Evolutionary conservation across 192 early-diverging fungal genomes (phyloP), one percentile per base, ranked within the genome.

Genomic region (Backusella westeae): DNA sequence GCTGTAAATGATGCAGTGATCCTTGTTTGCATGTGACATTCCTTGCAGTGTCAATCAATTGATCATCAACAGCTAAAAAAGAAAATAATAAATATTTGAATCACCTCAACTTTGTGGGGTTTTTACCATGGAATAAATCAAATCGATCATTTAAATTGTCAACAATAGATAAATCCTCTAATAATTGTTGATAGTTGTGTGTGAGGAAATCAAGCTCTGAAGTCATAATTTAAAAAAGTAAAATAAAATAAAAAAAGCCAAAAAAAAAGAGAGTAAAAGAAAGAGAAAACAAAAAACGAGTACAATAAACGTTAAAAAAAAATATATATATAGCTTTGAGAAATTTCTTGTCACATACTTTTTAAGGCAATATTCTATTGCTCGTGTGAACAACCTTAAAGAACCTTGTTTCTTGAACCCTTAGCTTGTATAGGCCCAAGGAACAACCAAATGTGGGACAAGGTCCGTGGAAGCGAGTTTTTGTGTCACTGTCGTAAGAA

Each of bases 131-230:
- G 8, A 14, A 41, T 59, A 7, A 23, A 41, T 35, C 59, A 66
- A 42, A 66, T 17, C 35, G n/a, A 42, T 38, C 73, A 42, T 66
- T 12, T 15, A 74, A 34, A 66, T 74, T 59, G 26, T 66, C 73
- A 12, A 74, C 41, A 41, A 74, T 74, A 9, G 38, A 42, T 36
- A 74, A 14, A 65, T 74, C 73, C 21, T 74, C 73, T 29, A 74
- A 35, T 39, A 74, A 34, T 23, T 49, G 34, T 3, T 74, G 35
- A 34, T 44, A 66, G 39, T 23, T 39, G 14, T 70, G 42, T 70
- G 14, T 70, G 1, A 69, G 19, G 23, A 69, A 69, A 21, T 53
- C 52, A 53, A 53, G 52, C 15, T 53, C 52, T 53, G 52, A 53
- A 53, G 19, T 21, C 52, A 53, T 53, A 1, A 21, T 6, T 53